A percentile compares a stretch with the other conserved stretches of the same genome.
phyloP scores from a whole-genome alignment of 176 grass and related monocot genomes.

The Triticum turgidum region DNA sequence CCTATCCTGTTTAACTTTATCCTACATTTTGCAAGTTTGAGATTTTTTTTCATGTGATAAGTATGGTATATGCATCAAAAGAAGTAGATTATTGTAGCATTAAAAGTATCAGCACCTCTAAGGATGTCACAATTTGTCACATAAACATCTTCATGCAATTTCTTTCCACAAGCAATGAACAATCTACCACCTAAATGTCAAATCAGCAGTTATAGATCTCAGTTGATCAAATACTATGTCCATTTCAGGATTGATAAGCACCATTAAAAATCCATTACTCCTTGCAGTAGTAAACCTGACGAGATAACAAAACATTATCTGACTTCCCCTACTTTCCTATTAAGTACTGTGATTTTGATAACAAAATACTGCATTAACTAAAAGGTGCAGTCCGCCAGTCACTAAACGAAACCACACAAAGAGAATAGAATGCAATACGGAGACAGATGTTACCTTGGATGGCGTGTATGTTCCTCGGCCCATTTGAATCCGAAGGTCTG shows the following conservation, averaged over 20 bases:
- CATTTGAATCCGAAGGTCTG: slow-evolving; percentile 71
- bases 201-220: not conserved
- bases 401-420: not conserved
- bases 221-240: not conserved
- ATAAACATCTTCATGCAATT: not conserved
- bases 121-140: not conserved
- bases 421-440: not conserved
- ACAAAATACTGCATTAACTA: not conserved
- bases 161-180: not conserved
- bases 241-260: not conserved
- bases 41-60: not conserved
- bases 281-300: not conserved
- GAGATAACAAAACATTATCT: not conserved
- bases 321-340: not conserved
- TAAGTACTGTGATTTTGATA: not conserved
- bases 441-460: slow-evolving; percentile 42
- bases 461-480: slow-evolving; percentile 58
- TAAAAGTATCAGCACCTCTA: not conserved
- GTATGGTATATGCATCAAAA: not conserved
- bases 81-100: not conserved
- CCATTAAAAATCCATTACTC: not conserved
- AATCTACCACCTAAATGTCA: not conserved
- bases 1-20: not conserved
- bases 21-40: not conserved
- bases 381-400: not conserved